phyloP scores from a whole-genome alignment of 352 stramenopile genomes.

The Phytopythium montanum region DNA sequence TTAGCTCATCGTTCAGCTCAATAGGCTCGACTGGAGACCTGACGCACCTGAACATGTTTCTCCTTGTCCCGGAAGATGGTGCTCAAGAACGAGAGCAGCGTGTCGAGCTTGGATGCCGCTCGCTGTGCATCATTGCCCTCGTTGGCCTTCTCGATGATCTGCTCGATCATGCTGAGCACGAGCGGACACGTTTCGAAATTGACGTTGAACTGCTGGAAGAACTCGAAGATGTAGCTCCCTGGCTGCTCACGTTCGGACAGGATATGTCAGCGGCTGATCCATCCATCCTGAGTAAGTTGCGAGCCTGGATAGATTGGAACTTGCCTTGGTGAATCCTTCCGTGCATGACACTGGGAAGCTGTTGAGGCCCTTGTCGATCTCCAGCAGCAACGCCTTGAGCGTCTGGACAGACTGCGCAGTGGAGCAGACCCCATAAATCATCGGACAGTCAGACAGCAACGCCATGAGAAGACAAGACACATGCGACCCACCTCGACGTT shows the following conservation, averaged over 20 bases:
- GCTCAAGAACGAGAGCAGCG: conserved; percentile 77
- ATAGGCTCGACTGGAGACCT: neutral
- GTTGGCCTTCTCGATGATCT: conserved; percentile 84
- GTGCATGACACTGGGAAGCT: conserved; percentile 65
- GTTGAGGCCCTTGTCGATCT: conserved; percentile 84
- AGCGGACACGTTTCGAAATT: conserved; percentile 87
- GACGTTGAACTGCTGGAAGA: conserved; percentile 89
- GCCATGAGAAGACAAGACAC: no score
- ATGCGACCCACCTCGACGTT: conserved; percentile 45
- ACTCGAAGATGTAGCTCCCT: conserved; percentile 89
- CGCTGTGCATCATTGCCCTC: conserved; percentile 60
- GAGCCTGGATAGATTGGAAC: neutral
- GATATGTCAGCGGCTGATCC: conserved; percentile 1
- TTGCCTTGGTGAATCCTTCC: conserved; percentile 82
- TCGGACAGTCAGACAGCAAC: neutral
- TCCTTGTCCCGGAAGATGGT: conserved; percentile 87
- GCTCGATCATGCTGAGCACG: conserved; percentile 85
- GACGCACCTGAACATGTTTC: conserved; percentile 54
- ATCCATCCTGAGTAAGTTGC: neutral
- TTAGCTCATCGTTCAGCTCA: neutral
- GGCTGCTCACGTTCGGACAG: conserved; percentile 25
- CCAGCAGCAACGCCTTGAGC: conserved; percentile 72
- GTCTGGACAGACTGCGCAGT: conserved; percentile 63
- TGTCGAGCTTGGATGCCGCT: conserved; percentile 73
- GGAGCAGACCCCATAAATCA: neutral